Evolutionary conservation across 73 alveolate species (phyloP), one percentile per base, ranked within the genome.

Genomic region (Urostyla sp.): DNA sequence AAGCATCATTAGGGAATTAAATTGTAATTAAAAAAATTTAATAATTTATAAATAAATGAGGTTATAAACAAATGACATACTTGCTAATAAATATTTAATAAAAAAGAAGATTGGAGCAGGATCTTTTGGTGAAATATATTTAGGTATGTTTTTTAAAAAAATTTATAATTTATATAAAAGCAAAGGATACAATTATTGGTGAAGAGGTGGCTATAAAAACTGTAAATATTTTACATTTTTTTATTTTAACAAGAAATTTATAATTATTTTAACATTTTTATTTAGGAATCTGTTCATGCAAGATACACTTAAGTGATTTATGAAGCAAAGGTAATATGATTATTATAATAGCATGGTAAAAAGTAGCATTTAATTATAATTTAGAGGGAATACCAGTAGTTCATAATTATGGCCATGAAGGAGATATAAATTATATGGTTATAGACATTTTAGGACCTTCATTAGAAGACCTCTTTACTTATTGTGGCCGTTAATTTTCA

Each of bases 361-460:
- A 15, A 28, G 4, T 21, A 28, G 10, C 34, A 27, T 21, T 32
- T 38, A 38, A 30, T 18, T 8, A 27, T 8, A 18, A 40, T 45
- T 66, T 32, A 48, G 69, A 73, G 16, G 99, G 99, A 34, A 92
- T 91, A 24, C 98, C 99, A 7, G 80, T 87, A 60, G 90, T 96
- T 44, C 95, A 91, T 73, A 91, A 94, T 95, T 93, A 85, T 73
- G 99, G 98, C 21, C 90, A 75, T 50, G 92, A 95, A 55, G 98
- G 98, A 28, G 99, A 96, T 80, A 92, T 83, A 84, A 96, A 98
- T 85, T 89, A 88, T 48, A 84, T 92, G 80, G 87, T 88, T 21
- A 89, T 88, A 67, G 97, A 91, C 55, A 49, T 91, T 7, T 57
- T 91, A 35, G 97, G 95, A 0, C 83, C 82, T 23, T 80, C 94